Evolutionary conservation across 2,329 filamentous ascomycete species (phyloP).

Genomic region (Pyrenophora graminea): DNA sequence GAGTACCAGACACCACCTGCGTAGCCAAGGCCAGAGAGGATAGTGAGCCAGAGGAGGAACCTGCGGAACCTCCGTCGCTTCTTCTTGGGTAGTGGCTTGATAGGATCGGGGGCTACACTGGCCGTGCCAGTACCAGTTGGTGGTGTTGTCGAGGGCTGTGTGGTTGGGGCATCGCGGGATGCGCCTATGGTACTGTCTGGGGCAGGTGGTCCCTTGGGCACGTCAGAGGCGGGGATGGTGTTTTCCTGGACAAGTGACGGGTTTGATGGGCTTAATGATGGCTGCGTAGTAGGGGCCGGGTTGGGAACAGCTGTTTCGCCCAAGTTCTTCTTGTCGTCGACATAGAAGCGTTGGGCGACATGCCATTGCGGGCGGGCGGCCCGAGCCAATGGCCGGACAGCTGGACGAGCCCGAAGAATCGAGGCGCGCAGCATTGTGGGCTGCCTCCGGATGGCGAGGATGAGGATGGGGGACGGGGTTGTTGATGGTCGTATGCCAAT

Average conservation of each 20-base stretch:
- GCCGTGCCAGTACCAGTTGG: conserved; percentile 51
- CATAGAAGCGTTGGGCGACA: conserved; percentile 54
- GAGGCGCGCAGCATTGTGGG: conserved; percentile 62
- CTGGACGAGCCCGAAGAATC: conserved; percentile 54
- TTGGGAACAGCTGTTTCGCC: conserved; percentile 46
- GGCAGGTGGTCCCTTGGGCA: conserved; percentile 53
- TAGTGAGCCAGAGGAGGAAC: conserved; percentile 74
- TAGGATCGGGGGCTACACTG: conserved; percentile 49
- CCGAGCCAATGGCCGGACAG: conserved; percentile 43
- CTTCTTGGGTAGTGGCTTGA: conserved; percentile 59
- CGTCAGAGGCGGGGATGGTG: conserved; percentile 55
- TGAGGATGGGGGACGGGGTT: conserved; percentile 22
- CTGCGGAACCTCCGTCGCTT: conserved; percentile 71
- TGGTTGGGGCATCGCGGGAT: conserved; percentile 39
- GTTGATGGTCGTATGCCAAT: conserved; percentile 17
- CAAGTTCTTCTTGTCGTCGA: conserved; percentile 51
- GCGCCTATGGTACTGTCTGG: conserved; percentile 47
- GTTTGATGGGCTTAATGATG: conserved; percentile 24
- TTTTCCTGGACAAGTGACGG: conserved; percentile 26
- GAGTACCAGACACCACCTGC: conserved; percentile 91
- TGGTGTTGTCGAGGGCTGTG: conserved; percentile 42
- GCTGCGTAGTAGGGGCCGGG: conserved; percentile 32
- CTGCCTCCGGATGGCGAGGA: conserved; percentile 44
- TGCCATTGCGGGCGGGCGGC: conserved; percentile 45
- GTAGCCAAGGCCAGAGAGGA: conserved; percentile 79